Conservation (phyloP, 305 asterid genomes). For the Caryopteris hybrid region DNA sequence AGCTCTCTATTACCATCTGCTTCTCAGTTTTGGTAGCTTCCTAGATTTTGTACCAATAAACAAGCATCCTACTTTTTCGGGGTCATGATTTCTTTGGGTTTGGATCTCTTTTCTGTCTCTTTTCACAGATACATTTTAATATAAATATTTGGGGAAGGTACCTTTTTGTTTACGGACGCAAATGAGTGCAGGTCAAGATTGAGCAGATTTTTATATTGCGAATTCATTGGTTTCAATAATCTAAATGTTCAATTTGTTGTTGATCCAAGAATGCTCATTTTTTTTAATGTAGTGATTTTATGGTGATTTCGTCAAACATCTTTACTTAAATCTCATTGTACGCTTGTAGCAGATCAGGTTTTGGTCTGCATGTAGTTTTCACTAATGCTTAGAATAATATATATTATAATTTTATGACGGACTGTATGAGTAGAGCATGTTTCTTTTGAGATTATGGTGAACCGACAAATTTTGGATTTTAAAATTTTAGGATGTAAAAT, state of each 20-base stretch:
- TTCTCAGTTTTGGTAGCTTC: conserved; percentile 16
- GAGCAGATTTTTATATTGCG: background rate
- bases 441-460: too few relatives aligned
- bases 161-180: background rate
- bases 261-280: background rate
- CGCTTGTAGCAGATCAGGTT: too few relatives aligned
- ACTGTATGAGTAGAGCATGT: too few relatives aligned
- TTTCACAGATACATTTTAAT: background rate
- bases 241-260: background rate
- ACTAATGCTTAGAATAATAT: too few relatives aligned
- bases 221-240: background rate
- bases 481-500: too few relatives aligned
- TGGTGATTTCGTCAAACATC: too few relatives aligned
- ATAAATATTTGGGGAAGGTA: background rate
- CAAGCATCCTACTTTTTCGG: conserved; percentile 7
- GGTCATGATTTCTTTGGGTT: background rate
- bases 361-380: too few relatives aligned
- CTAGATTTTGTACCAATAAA: conserved; percentile 5
- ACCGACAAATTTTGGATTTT: too few relatives aligned
- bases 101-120: background rate
- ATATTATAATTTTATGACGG: too few relatives aligned
- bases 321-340: too few relatives aligned
- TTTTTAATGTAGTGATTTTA: too few relatives aligned
- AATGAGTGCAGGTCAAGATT: background rate
- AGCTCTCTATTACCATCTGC: conserved; percentile 9